Evolutionary conservation across 257 asterid species (phyloP).

Genomic region (Plantago ovata): DNA sequence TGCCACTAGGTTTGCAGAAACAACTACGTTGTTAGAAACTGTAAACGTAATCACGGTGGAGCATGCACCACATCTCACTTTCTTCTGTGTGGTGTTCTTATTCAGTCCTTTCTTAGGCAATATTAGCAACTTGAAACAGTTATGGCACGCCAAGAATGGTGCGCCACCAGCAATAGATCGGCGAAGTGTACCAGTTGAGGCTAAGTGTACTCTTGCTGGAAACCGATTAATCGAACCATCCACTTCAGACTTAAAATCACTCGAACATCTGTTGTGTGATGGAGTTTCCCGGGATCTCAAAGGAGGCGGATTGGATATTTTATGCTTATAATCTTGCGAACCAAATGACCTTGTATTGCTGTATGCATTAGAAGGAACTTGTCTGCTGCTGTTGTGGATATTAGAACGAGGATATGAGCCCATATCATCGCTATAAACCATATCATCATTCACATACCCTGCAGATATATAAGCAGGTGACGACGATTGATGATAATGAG

Average conservation of each 20-base stretch:
- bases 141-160: constrained; percentile 67
- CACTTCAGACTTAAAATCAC: constrained; percentile 54
- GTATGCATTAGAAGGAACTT: not conserved
- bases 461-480: constrained; percentile 36
- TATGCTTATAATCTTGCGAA: constrained; percentile 29
- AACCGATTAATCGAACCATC: constrained; percentile 26
- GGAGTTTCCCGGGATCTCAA: constrained; percentile 32
- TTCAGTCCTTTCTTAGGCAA: constrained; percentile 48
- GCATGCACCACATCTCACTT: constrained; percentile 74
- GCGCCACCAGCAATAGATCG: constrained; percentile 79
- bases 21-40: constrained; percentile 37
- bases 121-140: constrained; percentile 61
- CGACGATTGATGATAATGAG: constrained; percentile 30
- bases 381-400: constrained; percentile 43
- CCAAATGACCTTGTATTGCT: constrained; percentile 31
- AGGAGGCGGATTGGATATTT: constrained; percentile 21
- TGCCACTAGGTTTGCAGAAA: constrained; percentile 34
- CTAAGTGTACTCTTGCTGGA: constrained; percentile 34
- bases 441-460: constrained; percentile 30
- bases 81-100: constrained; percentile 30
- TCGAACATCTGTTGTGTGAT: constrained; percentile 43
- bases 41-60: constrained; percentile 39
- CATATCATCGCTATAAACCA: constrained; percentile 9
- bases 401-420: constrained; percentile 50
- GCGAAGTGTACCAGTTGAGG: constrained; percentile 35